Base-by-base conservation (phyloP, 345 rosid species). In the Trapa bicornis region DNA sequence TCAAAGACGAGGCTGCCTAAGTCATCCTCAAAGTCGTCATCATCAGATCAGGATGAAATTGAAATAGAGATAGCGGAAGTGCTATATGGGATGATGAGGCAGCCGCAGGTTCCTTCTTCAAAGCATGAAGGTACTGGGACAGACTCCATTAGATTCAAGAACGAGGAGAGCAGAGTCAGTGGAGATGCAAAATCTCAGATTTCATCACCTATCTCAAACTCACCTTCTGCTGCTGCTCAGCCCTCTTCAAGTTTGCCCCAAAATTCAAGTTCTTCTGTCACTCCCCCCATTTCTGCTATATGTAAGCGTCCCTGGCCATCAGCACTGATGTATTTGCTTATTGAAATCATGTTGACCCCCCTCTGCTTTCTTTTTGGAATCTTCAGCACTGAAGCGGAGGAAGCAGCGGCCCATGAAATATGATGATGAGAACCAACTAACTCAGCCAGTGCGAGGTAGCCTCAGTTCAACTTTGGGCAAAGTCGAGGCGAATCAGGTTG, bases 1-100 rank as follows among this genome's bases (percentile, higher is more conserved):
- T 75, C 82, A 3, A 95, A 95, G 77, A 93, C 80, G 66, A 83
- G 85, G 72, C 83, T 87, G 29, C 97, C 96, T 0, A 95, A 87
- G 68, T 85, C 96, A 16, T 80, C 89, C 0, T 70, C 93, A 33
- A 87, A 86, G 73, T 70, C 88, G 6, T 48, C 83, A 1, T 77
- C 93, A 15, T 81, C 95, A 13, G 86, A 85, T 52, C 99, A 91
- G 69, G 99, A 95, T 48, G 97, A 95, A 79, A 91, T 91, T 73
- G 99, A 95, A 87, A 86, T 95, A 74, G 99, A 95, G 89, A 91
- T 95, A 37, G 99, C 99, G 0, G 96, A 95, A 75, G 99, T 95
- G 32, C 74, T 95, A 47, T 95, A 87, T 61, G 97, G 96, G 10
- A 77, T 94, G 96, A 79, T 84, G 96, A 83, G 89, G 76, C 94